Base-by-base conservation (phyloP, 192 early-diverging fungal genomes). In the Pilaira anomala region DNA sequence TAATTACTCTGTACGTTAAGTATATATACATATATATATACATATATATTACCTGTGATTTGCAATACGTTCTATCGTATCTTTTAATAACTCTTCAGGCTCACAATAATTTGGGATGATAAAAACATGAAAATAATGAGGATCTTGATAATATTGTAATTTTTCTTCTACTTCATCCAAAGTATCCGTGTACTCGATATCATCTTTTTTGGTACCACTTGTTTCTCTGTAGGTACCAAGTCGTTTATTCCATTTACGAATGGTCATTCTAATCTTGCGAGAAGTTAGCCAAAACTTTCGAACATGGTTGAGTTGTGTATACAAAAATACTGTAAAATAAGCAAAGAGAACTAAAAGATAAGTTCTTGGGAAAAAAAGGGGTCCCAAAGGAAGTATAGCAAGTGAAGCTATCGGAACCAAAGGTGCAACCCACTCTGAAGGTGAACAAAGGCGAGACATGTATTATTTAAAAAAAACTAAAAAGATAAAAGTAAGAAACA, bases 21-120 rank as follows among this genome's bases (percentile, higher is more conserved):
- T 46, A 18, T 18, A 46, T 18, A 46, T 46, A 19, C 4, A 16
- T 46, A 19, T 46, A 46, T 19, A 12, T 45, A 12, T 19, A 46
- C 4, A 61, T 48, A 11, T 80, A 76, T 51, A n/a, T 55, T 74
- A 87, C 86, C 75, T 75, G 54, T 90, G 88, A 40, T 67, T 78
- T 12, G 85, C 84, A 29, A 91, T 74, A 41, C 85, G 74, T 48
- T 83, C 81, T 29, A 91, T 81, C 6, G 89, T 91, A 73, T 88
- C 85, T 61, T 79, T 81, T 22, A 91, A 66, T 45, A 87, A 79
- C 5, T 83, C 85, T 67, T 87, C 73, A 24, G 80, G 78, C 69
- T 91, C 89, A 59, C 80, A 74, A 68, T 89, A 91, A 67, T 88
- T 86, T 26, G 89, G 89, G 50, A 91, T 76, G 62, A 91, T 80